Percentiles rank a stretch among this genome's conserved stretches.
Conservation (phyloP, 2,329 filamentous ascomycete species). For the Diplodia intermedia region DNA sequence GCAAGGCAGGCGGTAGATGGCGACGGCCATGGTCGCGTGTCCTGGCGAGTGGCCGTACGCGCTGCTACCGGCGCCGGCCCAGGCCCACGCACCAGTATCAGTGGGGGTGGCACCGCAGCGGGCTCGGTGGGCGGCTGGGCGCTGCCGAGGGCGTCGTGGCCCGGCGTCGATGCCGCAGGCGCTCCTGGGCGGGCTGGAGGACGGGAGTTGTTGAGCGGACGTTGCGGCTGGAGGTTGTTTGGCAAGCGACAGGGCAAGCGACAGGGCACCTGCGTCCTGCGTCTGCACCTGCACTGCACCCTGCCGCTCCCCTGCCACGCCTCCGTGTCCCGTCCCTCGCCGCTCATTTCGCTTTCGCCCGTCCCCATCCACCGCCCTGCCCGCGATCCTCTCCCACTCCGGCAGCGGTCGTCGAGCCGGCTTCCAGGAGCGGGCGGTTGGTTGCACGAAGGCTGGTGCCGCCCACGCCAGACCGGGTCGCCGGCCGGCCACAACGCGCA, state of each 20-base stretch:
- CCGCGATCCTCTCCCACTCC: no score
- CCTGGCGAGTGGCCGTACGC: no score
- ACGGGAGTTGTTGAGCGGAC: not conserved
- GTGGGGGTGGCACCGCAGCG: no score
- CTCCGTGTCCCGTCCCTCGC: no score
- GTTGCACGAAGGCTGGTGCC: constrained; percentile 7
- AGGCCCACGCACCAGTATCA: no score
- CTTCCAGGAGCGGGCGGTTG: not conserved
- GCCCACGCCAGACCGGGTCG: constrained; percentile 6
- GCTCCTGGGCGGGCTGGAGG: not conserved
- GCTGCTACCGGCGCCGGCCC: no score
- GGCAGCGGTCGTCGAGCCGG: not conserved
- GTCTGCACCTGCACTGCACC: no score
- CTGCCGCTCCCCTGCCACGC: no score
- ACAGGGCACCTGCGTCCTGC: not conserved
- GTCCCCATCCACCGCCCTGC: no score
- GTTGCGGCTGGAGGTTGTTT: constrained; percentile 22
- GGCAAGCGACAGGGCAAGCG: not conserved
- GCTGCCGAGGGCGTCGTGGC: not conserved
- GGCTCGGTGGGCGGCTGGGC: constrained; percentile 9
- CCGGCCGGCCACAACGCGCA: constrained; percentile 6
- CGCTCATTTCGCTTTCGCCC: no score
- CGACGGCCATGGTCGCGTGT: not conserved
- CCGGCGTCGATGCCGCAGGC: constrained; percentile 2
- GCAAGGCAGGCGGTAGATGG: not conserved